Conservation (phyloP, 371 early-diverging fungal genomes). For the Mucor irregularis region DNA sequence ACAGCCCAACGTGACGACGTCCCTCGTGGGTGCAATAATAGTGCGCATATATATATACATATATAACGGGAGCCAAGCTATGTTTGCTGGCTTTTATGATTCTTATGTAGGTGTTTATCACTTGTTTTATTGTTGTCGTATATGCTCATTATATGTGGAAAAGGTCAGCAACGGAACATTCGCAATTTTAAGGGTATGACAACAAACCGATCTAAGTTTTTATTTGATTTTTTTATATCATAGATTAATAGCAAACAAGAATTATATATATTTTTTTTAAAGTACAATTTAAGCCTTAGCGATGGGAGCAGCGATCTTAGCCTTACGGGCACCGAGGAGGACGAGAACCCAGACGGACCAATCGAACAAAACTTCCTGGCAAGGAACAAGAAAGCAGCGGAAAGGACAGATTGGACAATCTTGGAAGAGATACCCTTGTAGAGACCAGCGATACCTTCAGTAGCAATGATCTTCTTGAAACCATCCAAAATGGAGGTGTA, state of each 20-base stretch:
- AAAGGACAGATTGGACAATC: conserved; percentile 87
- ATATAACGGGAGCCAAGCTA: no score
- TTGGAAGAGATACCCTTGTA: conserved; percentile 94
- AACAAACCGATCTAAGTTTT: not conserved
- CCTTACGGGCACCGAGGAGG: conserved; percentile 51
- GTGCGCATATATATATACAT: no score
- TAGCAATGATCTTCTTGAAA: conserved; percentile 84
- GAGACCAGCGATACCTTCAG: conserved; percentile 80
- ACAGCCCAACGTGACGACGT: no score
- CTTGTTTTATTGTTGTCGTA: no score
- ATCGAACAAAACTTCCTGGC: conserved; percentile 81
- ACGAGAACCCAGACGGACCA: conserved; percentile 72
- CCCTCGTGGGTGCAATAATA: no score
- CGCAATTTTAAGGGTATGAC: not conserved
- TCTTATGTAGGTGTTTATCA: no score
- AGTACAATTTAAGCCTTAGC: conserved; percentile 13
- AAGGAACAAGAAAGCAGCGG: conserved; percentile 92
- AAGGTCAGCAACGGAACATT: no score
- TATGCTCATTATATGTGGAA: no score
- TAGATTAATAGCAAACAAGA: not conserved
- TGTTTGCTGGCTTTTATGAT: no score
- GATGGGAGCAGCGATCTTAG: conserved; percentile 11
- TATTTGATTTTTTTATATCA: not conserved
- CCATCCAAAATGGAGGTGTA: conserved; percentile 87
- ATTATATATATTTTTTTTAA: not conserved